phyloP scores from a whole-genome alignment of 2,329 filamentous ascomycete genomes.

The Cadophora luteo-olivacea region DNA sequence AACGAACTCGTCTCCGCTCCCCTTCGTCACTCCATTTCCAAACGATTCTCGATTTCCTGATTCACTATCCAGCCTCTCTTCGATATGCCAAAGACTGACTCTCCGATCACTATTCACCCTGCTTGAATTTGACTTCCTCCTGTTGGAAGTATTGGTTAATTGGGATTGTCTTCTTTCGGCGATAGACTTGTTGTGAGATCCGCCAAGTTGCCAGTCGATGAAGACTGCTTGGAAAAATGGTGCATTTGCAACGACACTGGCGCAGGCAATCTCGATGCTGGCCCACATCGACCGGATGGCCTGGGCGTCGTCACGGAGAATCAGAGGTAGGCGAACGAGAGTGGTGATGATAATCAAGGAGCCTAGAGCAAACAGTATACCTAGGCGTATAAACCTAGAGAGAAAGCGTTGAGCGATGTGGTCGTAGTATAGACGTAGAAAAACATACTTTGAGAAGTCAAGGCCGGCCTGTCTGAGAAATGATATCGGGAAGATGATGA shows the following conservation, averaged over 20 bases:
- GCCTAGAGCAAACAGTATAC: conserved; percentile 15
- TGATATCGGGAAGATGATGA: conserved; percentile 20
- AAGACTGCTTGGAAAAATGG: conserved; percentile 19
- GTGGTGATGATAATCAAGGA: conserved; percentile 23
- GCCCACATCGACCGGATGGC: conserved; percentile 17
- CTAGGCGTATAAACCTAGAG: conserved; percentile 14
- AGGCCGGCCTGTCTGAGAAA: conserved; percentile 17
- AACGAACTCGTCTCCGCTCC: conserved; percentile 10
- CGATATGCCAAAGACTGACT: conserved; percentile 18
- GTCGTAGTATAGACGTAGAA: neutral
- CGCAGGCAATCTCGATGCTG: conserved; percentile 21
- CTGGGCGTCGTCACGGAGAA: conserved; percentile 22
- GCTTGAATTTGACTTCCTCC: conserved; percentile 12
- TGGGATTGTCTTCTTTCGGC: conserved; percentile 12
- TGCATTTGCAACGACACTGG: conserved; percentile 16
- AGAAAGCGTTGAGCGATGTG: neutral
- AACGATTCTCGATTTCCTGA: neutral
- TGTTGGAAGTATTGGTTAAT: neutral
- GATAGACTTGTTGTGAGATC: conserved; percentile 9
- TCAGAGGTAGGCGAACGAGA: conserved; percentile 15
- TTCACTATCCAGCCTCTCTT: neutral
- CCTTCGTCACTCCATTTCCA: neutral
- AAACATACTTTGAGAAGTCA: conserved; percentile 3
- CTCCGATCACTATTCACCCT: conserved; percentile 9
- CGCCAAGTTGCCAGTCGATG: conserved; percentile 19